Evolutionary conservation across 2,329 filamentous ascomycete genomes (phyloP).

Genomic region (Alternaria brassicae): DNA sequence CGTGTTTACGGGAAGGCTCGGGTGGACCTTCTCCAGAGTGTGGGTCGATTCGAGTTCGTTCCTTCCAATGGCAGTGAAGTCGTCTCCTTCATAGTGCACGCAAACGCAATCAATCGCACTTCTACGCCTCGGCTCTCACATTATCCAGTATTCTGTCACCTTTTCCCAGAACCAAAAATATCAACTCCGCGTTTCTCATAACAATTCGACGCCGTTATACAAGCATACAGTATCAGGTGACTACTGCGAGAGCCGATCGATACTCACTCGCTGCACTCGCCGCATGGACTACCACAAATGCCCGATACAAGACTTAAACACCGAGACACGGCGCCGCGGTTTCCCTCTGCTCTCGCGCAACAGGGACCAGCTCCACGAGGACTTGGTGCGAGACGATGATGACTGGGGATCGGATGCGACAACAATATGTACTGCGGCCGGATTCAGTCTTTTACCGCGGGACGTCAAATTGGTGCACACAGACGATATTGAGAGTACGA

Average conservation of each 20-base stretch:
- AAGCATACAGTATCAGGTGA: background rate
- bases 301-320: slow-evolving; percentile 18
- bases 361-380: slow-evolving; percentile 32
- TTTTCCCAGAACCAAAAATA: background rate
- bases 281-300: slow-evolving; percentile 40
- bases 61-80: background rate
- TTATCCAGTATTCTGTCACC: background rate
- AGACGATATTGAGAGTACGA: slow-evolving; percentile 20
- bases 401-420: slow-evolving; percentile 28
- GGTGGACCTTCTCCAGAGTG: background rate
- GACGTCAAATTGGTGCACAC: slow-evolving; percentile 1
- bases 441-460: background rate
- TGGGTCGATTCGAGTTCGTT: background rate
- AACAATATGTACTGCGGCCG: slow-evolving; percentile 20
- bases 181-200: background rate
- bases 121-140: background rate
- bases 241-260: background rate
- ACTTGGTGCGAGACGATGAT: slow-evolving; percentile 27
- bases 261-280: background rate
- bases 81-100: background rate
- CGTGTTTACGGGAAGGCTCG: background rate
- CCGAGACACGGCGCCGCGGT: slow-evolving; percentile 29
- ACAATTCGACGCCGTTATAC: background rate
- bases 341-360: slow-evolving; percentile 7
- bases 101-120: slow-evolving; percentile 4